These are phyloP conservation scores for Trametes sp. DNA, from an alignment of 1,284 basidiomycete genomes.

Conservation along the genomic window DNA sequence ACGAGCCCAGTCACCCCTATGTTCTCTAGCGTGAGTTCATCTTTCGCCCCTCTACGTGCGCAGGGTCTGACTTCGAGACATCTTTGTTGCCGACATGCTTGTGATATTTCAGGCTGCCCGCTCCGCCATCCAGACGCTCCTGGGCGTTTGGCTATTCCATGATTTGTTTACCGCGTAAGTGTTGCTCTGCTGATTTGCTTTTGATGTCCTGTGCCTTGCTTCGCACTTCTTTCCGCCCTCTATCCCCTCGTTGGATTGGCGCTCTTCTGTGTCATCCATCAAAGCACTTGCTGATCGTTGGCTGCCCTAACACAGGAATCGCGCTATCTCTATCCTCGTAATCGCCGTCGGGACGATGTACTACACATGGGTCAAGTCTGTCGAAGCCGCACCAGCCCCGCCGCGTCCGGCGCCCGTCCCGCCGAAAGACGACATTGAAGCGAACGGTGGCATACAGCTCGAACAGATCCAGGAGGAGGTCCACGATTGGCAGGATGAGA, in stretches of 20 bases:
- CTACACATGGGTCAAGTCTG: constrained; percentile 74
- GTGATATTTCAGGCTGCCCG: constrained; percentile 61
- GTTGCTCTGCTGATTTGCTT: constrained; percentile 24
- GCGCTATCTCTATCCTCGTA: constrained; percentile 63
- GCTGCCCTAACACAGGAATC: constrained; percentile 48
- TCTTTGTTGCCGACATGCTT: constrained; percentile 11
- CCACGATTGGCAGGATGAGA: constrained; percentile 38
- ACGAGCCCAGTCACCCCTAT: constrained; percentile 79
- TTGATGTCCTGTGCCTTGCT: constrained; percentile 4
- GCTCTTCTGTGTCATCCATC: constrained; percentile 9
- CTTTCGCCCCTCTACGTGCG: constrained; percentile 15
- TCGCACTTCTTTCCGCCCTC: constrained; percentile 3
- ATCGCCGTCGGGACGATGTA: constrained; percentile 73
- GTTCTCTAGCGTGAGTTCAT: constrained; percentile 70
- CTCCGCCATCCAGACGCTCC: constrained; percentile 75
- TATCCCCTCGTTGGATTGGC: constrained; percentile 6
- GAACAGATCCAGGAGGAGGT: constrained; percentile 23
- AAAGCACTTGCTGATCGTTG: neutral
- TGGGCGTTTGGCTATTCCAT: constrained; percentile 72
- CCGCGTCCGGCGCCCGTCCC: constrained; percentile 31
- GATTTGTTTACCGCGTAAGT: constrained; percentile 72
- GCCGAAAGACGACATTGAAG: constrained; percentile 50
- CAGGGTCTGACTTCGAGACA: constrained; percentile 9
- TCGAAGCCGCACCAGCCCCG: constrained; percentile 45
- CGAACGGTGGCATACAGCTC: constrained; percentile 28